Base-by-base conservation (phyloP, 78 protist species). In the Isochrysis galbana region DNA sequence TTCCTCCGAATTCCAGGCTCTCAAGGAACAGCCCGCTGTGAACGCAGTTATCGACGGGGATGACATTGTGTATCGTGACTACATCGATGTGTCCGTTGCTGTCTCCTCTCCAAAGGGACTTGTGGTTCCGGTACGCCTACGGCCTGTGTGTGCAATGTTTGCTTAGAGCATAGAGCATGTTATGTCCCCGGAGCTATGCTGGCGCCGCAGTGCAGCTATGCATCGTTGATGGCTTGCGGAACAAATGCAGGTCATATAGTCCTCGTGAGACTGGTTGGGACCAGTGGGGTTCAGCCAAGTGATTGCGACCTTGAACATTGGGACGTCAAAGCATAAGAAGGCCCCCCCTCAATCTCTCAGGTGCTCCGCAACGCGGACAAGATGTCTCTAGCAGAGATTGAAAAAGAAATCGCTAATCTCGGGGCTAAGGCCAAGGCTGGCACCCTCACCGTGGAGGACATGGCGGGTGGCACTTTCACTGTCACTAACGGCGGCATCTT, bases 391-490 rank as follows among this genome's bases (percentile, higher is more conserved):
- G 98, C 97, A 36, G 98, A 96, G 51, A 87, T 98, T 44, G 99
- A 98, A 91, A 67, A 87, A 88, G 91, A 54, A 38, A 94, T 98
- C 89, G 98, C 94, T 29, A 83, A 42, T 5, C 89, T 95, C 41
- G 96, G 96, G 67, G 61, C 22, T 23, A 45, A 87, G 77, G 90
- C 90, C 26, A 10, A 54, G 48, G 29, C 32, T 23, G 89, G 89
- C 26, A 17, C 1, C 54, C 46, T 78, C 87, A 7, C 46, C 38
- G 5, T 78, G 32, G 98, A 97, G 80, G 99, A 98, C 83, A 98
- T 98, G 98, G 90, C 93, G 25, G 99, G 99, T 70, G 99, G 99
- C 42, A 98, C 99, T 44, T 98, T 98, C 97, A 97, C 99, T 78
- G 97, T 98, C 94, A 97, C 99, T 36, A 98, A 98, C 96, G 99